Conservation (phyloP, 257 asterid species). For the Solanum chiquidenum region DNA sequence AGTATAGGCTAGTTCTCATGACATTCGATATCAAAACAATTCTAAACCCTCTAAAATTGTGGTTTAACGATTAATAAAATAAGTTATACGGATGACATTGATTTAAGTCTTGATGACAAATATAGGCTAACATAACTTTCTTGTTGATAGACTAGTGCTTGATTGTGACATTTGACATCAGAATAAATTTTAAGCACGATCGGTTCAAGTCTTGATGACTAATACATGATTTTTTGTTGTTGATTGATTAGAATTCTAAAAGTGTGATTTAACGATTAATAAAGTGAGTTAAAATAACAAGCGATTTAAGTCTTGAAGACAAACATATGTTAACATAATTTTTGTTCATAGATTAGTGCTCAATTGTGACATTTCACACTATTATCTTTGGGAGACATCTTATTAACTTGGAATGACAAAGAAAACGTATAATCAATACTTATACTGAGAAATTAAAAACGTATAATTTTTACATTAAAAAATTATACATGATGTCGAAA, state of each 20-base stretch:
- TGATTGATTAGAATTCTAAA: not conserved
- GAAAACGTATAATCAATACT: not conserved
- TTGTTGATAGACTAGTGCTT: not conserved
- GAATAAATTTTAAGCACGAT: not conserved
- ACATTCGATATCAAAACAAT: not conserved
- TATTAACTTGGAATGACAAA: not conserved
- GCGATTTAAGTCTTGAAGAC: not conserved
- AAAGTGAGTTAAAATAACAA: not conserved
- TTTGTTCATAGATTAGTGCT: not conserved
- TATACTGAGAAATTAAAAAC: not conserved
- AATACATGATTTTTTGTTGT: not conserved
- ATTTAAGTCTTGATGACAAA: not conserved
- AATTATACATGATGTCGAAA: not conserved
- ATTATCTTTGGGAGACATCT: not conserved
- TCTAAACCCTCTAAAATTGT: not conserved
- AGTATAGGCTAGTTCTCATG: not conserved
- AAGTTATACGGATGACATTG: not conserved
- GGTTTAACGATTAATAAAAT: not conserved
- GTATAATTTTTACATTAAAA: not conserved
- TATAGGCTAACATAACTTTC: not conserved
- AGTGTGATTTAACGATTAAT: not conserved
- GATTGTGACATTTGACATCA: not conserved
- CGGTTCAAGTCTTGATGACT: not conserved
- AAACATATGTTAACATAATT: not conserved
- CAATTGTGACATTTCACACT: not conserved